Percentiles rank a stretch among this genome's conserved stretches.
phyloP scores from a whole-genome alignment of 768 basidiomycete species.

The Calocybe gangraenosa region DNA sequence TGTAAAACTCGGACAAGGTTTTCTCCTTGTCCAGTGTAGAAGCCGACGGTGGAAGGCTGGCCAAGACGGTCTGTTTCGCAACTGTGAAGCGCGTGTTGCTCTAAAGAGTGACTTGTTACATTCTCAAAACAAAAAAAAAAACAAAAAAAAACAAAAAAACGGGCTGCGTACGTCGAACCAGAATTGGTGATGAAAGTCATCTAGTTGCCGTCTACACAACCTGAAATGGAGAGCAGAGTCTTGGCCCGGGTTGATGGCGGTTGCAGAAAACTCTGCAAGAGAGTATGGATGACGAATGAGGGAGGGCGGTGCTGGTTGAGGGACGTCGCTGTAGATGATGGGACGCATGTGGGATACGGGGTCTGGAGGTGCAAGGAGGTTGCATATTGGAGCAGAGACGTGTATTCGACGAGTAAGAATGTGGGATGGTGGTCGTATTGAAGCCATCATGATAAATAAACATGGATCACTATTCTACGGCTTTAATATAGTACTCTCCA shows the following conservation, averaged over 20 bases:
- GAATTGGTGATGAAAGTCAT: conserved; percentile 72
- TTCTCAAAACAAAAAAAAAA: background rate
- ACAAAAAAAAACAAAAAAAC: background rate
- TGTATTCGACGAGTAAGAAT: conserved; percentile 19
- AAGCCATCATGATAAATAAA: conserved; percentile 13
- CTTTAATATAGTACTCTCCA: conserved; percentile 26
- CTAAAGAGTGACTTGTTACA: conserved; percentile 32
- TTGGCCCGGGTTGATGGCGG: conserved; percentile 26
- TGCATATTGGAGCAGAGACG: conserved; percentile 20
- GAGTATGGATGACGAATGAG: conserved; percentile 69
- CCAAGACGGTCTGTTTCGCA: conserved; percentile 56
- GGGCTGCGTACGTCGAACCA: conserved; percentile 70
- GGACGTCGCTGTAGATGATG: conserved; percentile 65
- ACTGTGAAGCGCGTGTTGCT: conserved; percentile 78
- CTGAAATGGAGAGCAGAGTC: conserved; percentile 65
- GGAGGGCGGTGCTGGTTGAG: conserved; percentile 29
- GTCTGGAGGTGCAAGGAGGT: conserved; percentile 67
- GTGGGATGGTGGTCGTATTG: conserved; percentile 10
- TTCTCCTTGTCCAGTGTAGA: conserved; percentile 54
- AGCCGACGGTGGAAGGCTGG: conserved; percentile 48
- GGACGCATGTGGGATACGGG: conserved; percentile 79
- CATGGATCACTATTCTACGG: background rate
- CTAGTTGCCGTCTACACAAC: conserved; percentile 65
- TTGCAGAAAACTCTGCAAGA: conserved; percentile 59
- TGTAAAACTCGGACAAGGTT: conserved; percentile 73